Evolutionary conservation across 2,329 filamentous ascomycete species (phyloP), one percentile per base, ranked within the genome.

Genomic region (Apiospora marii): DNA sequence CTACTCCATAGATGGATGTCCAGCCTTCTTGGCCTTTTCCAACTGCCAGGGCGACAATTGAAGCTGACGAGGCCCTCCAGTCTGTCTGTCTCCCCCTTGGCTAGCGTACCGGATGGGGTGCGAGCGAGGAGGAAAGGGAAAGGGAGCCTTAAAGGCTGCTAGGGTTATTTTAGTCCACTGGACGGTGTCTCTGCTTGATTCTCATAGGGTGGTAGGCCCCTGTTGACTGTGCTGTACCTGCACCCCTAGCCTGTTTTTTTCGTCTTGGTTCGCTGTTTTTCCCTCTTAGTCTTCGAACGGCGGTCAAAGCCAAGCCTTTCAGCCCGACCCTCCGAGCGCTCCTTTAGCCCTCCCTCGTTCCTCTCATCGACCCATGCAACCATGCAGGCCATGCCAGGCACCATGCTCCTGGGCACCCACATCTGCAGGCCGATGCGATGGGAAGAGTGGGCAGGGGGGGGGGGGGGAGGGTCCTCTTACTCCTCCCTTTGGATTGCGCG

Each of bases 141-240:
- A 10, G 5, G 49, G 30, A 24, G 58, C 22, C 22, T 41, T 41
- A 41, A 64, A 64, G n/a, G 34, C n/a, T 12, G 58, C 30, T 41
- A n/a, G 58, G 58, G n/a, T 64, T 64, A 41, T 64, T 64, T 64
- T 64, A 41, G 58, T 41, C 58, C 58, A 64, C 19, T 61, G 53
- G 30, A 61, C 30, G 30, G 30, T 61, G 53, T 61, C 53, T 64
- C 58, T 64, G 58, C 58, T 64, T 41, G 58, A 64, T 64, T 41
- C 58, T 30, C 22, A 64, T 37, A 41, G 58, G 58, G 58, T 64
- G 58, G 22, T n/a, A n/a, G 7, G 6, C 58, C 58, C 58, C 58
- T 64, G 46, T 49, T 12, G 1, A 48, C 46, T n/a, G 46, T 22
- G 19, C 46, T 12, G 58, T 41, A 22, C 58, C 58, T 41, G 49